A percentile compares a stretch with the other conserved stretches of the same genome.
Evolutionary conservation across 352 stramenopile species (phyloP).

Genomic region (Saprolegnia diclina): DNA sequence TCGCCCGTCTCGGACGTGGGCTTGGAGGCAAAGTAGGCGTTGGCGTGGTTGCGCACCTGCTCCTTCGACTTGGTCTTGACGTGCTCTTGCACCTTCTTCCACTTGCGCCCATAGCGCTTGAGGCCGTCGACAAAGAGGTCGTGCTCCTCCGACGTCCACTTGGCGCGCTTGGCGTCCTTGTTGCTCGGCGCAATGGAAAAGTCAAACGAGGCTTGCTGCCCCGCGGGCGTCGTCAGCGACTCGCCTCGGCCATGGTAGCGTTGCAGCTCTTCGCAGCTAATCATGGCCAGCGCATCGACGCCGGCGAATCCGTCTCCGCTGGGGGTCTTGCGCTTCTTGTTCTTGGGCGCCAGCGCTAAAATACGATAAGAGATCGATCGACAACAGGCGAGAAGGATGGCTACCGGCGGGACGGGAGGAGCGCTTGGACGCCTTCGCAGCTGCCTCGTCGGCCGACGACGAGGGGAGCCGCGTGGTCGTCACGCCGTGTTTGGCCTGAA

Average conservation of each 20-base stretch:
- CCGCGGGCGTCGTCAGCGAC: constrained; percentile 6
- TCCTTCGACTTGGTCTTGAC: constrained; percentile 6
- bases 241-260: not conserved
- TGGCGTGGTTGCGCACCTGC: constrained; percentile 8
- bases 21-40: constrained; percentile 14
- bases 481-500: constrained; percentile 10
- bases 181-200: constrained; percentile 14
- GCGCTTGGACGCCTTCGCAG: not conserved
- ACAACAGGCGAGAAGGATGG: too few species aligned
- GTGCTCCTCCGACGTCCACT: constrained; percentile 28
- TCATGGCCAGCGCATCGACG: constrained; percentile 22
- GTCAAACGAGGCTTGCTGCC: not conserved
- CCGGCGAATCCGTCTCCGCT: constrained; percentile 14
- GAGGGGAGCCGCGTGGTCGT: too few species aligned
- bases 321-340: constrained; percentile 18
- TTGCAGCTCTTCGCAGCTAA: constrained; percentile 19
- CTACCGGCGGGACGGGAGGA: not conserved
- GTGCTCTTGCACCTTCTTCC: constrained; percentile 27
- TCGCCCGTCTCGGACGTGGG: not conserved
- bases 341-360: not conserved
- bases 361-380: not conserved
- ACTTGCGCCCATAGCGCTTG: constrained; percentile 21
- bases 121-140: constrained; percentile 26
- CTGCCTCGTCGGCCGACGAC: too few species aligned
- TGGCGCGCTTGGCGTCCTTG: constrained; percentile 9